Evolutionary conservation across 768 basidiomycete genomes (phyloP), one percentile per base, ranked within the genome.

Genomic region (Amyloporia xantha): DNA sequence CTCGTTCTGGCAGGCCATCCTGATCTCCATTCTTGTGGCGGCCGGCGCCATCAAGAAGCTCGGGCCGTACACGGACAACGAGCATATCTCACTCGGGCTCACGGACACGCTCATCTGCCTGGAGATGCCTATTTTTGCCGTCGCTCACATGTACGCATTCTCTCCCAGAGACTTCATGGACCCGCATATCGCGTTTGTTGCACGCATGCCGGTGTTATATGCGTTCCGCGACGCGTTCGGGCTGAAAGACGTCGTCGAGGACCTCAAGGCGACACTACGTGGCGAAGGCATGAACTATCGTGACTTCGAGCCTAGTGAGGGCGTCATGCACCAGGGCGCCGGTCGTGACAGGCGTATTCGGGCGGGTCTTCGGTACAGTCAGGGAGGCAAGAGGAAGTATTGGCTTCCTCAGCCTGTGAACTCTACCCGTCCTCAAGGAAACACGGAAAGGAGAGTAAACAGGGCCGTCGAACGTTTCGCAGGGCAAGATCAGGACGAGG

Each of bases 81-180:
- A 91, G 61, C 85, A 93, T 64, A 91, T 98, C 61, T 92, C 92
- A 1, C 74, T 95, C 20, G 89, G 89, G 5, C 76, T 95, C 53
- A 90, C 85, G 13, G 95, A 99, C 66, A 81, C 85, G 6, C 75
- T 98, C 50, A 91, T 97, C 59, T 96, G 93, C 68, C 69, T 93
- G 53, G 95, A 99, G 68, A 97, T 99, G 95, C 95, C 96, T 0
- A 68, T 98, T 51, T 98, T 98, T 62, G 95, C 96, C 2, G 72
- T 96, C 46, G 88, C 92, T 5, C 96, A 99, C 69, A 81, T 88
- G 71, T 97, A 86, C 60, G 96, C 96, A 24, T 99, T 99, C 66
- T 85, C 89, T 15, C 82, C 90, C 59, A 84, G 75, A 44, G 93
- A 96, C 67, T 97, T 88, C 65, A 77, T 93, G 51, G 86, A 84